Base-by-base conservation (phyloP, 345 rosid species). In the Hibiscus mutabilis region DNA sequence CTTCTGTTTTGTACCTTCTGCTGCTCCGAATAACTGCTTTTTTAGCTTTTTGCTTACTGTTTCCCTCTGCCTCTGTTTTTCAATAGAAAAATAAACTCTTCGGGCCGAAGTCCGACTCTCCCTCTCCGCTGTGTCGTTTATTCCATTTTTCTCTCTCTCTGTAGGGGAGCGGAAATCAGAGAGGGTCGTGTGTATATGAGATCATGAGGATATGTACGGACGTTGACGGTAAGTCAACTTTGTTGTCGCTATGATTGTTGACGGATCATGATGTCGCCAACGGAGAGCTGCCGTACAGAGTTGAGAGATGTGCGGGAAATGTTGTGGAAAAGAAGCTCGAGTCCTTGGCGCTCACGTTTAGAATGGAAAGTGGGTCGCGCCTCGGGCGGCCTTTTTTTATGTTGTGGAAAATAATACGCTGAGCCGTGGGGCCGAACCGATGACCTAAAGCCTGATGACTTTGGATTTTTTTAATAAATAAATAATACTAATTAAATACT, bases 41-140 rank as follows among this genome's bases (percentile, higher is more conserved):
- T 56, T 24, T 25, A 9, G 57, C 37, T 66, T 25, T 16, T 16
- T 27, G 70, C 58, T 13, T 49, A 7, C 8, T 15, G 22, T n/a
- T 27, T 9, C 21, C 46, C 4, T 37, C 16, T 6, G 66, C 10
- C 15, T 62, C 66, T 11, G 4, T 25, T 0, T 2, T 24, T 15
- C 15, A 18, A 15, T 3, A 18, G 14, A 66, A 31, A 31, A 4
- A 47, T 25, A 66, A 27, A 66, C 25, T 25, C 15, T 67, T 67
- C 42, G 21, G 70, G n/a, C 58, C 16, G 40, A 67, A 67, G 58
- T 47, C 15, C 25, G 70, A 67, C 42, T 67, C 70, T 47, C 58
- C 70, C 70, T 67, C 58, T 37, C 42, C 59, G 42, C 70, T 47
- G 16, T 19, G 13, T 22, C 49, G 4, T 9, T 15, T 2, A 19